Percentiles rank a stretch among this genome's conserved stretches.
Evolutionary conservation across 441 rosid genomes (phyloP).

Genomic region (Croton laevigatus): DNA sequence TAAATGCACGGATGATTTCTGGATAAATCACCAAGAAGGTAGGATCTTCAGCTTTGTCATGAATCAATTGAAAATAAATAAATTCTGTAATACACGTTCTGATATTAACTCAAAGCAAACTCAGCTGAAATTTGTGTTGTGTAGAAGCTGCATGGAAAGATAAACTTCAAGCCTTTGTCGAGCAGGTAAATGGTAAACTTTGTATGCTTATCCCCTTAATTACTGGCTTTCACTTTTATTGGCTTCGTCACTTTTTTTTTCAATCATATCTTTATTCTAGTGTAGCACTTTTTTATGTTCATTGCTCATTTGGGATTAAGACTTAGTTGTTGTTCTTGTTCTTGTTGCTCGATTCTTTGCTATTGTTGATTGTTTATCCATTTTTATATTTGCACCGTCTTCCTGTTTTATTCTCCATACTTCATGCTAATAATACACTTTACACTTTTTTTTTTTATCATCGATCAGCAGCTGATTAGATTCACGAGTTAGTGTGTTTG

Average conservation of each 20-base stretch:
- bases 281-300: background rate
- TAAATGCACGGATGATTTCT: constrained; percentile 24
- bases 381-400: background rate
- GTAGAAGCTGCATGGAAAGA: constrained; percentile 28
- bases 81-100: background rate
- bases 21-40: constrained; percentile 21
- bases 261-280: background rate
- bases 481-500: no score
- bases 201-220: background rate
- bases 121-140: background rate
- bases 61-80: background rate
- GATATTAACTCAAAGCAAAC: background rate
- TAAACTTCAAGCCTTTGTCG: constrained; percentile 23
- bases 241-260: background rate
- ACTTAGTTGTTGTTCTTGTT: background rate
- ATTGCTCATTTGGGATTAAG: background rate
- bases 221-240: background rate
- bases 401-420: background rate
- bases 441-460: no score
- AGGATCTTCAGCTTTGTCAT: background rate
- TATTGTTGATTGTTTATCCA: background rate
- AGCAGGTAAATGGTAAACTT: constrained; percentile 25
- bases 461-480: no score
- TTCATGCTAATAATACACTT: no score
- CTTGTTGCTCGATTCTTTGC: background rate